Evolutionary conservation across 139 green algal genomes (phyloP).

Genomic region (Prasinococcaceae sp.): DNA sequence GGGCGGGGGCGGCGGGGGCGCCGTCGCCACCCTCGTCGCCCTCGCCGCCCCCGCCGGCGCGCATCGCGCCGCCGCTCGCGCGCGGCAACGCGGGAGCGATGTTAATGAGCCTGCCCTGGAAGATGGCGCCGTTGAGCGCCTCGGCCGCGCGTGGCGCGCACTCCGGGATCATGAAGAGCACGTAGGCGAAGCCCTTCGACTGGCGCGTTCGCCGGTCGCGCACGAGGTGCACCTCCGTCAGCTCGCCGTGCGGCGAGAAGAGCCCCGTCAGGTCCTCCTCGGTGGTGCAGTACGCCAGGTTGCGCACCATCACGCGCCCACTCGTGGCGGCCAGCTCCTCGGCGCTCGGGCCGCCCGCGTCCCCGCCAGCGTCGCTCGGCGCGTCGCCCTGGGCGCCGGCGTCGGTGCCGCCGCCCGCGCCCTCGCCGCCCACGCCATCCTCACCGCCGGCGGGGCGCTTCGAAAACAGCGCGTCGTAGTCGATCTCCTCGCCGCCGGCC

Average conservation of each 20-base stretch:
- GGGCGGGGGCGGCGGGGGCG: neutral
- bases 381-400: neutral
- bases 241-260: constrained; percentile 56
- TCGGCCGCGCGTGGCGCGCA: constrained; percentile 39
- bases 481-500: no score
- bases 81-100: constrained; percentile 57
- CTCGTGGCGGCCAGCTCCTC: constrained; percentile 26
- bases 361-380: neutral
- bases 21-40: neutral
- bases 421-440: neutral
- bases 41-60: neutral
- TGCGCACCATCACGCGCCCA: constrained; percentile 85
- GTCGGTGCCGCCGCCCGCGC: neutral
- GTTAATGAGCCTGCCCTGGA: constrained; percentile 83
- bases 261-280: constrained; percentile 67
- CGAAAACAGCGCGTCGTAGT: no score
- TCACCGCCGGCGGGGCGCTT: no score
- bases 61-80: neutral
- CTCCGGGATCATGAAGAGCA: constrained; percentile 57
- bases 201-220: constrained; percentile 47
- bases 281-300: constrained; percentile 70
- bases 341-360: constrained; percentile 18
- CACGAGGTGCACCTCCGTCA: constrained; percentile 82
- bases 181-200: constrained; percentile 77
- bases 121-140: constrained; percentile 44